These are phyloP conservation scores for Erodium moschatum DNA, from an alignment of 441 rosid species.

Conservation along the genomic window DNA sequence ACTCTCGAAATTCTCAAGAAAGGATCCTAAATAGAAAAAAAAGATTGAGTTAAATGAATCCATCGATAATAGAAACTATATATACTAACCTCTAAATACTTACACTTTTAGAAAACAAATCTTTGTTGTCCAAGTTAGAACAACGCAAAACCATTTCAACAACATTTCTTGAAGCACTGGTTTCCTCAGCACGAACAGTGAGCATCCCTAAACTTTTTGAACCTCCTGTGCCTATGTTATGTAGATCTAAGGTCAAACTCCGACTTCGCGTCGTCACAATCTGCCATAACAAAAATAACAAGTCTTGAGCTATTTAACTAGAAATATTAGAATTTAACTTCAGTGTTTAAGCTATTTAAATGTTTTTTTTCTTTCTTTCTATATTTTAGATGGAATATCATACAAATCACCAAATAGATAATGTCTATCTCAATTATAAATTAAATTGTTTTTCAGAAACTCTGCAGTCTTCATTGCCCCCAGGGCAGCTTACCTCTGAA, in stretches of 20 bases:
- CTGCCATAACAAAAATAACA: slow-evolving; percentile 25
- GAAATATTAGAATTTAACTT: not conserved
- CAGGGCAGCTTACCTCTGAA: slow-evolving; percentile 44
- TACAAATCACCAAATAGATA: not conserved
- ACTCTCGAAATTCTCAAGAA: slow-evolving; percentile 69
- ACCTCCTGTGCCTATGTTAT: slow-evolving; percentile 28
- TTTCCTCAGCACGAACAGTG: slow-evolving; percentile 64
- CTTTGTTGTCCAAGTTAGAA: slow-evolving; percentile 54
- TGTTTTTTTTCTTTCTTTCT: not conserved
- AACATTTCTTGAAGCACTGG: slow-evolving; percentile 42
- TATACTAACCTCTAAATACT: slow-evolving; percentile 19
- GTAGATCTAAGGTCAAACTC: slow-evolving; percentile 42
- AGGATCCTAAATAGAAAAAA: slow-evolving; percentile 47
- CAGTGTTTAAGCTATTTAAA: not conserved
- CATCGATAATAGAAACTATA: not conserved
- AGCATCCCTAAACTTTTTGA: slow-evolving; percentile 44
- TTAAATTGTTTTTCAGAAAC: not conserved
- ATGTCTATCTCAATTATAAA: not conserved
- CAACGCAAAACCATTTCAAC: slow-evolving; percentile 46
- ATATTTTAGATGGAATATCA: not conserved
- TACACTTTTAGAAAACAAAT: slow-evolving; percentile 69
- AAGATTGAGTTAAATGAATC: slow-evolving; percentile 11
- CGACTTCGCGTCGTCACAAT: slow-evolving; percentile 47
- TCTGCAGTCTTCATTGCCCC: not conserved
- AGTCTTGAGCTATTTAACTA: not conserved